Evolutionary conservation across 208 protist species (phyloP), one percentile per base, ranked within the genome.

Genomic region (Leishmania gerbilli): DNA sequence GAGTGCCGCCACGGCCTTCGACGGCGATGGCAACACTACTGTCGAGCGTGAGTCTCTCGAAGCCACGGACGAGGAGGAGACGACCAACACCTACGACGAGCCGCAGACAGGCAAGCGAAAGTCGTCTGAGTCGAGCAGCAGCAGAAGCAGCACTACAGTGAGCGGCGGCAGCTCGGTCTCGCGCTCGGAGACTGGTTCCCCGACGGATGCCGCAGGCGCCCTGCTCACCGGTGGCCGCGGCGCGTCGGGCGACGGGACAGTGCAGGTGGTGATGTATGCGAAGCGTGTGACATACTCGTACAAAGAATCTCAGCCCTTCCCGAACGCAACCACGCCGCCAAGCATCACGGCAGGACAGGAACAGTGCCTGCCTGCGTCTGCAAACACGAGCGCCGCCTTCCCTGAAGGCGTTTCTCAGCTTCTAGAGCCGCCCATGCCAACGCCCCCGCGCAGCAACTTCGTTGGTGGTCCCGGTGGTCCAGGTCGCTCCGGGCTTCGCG

Each of bases 21-120:
- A 53, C 21, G 45, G 27, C 2, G 19, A 78, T 76, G 40, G n/a
- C 71, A 37, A 69, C n/a, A 53, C 31, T 9, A 37, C 21, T 15
- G 74, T 45, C 56, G 13, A 77, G 15, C 83, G 87, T 49, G 87
- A 87, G 53, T 62, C 83, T 6, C 81, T 90, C 51, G 76, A 87
- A 51, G 87, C 87, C n/a, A 83, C 71, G 27, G 87, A 90, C 47
- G 87, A 90, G 45, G 81, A 83, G 24, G 81, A 83, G 31, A 86
- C 77, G 17, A 84, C 85, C 4, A 85, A 89, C 71, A 79, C 86
- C 15, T 84, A 84, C 81, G 82, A 86, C 79, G 82, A 84, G 51
- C 79, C 76, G 47, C 82, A 80, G 31, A 77, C 68, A 11, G 82
- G 53, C 2, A 77, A 84, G 64, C 19, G 27, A 60, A 79, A 37